phyloP scores from a whole-genome alignment of 108 stramenopile species.

The Pseudonitzschia multiseries region DNA sequence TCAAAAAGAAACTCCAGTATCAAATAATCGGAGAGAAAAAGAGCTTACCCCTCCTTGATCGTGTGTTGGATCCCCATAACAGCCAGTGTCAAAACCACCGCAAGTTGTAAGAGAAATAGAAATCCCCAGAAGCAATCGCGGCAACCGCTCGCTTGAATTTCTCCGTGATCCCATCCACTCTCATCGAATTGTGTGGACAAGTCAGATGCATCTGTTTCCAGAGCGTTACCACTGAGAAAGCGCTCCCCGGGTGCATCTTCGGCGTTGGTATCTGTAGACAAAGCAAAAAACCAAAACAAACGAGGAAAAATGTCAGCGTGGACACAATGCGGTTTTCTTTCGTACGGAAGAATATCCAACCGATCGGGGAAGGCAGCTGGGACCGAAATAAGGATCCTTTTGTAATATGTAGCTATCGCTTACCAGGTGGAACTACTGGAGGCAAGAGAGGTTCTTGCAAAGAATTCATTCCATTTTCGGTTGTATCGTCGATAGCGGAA shows the following conservation, averaged over 20 bases:
- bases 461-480: neutral
- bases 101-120: conserved; percentile 25
- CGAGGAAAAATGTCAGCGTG: neutral
- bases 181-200: conserved; percentile 13
- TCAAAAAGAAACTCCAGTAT: neutral
- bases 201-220: neutral
- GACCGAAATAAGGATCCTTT: neutral
- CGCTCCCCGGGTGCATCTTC: neutral
- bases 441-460: conserved; percentile 18
- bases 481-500: neutral
- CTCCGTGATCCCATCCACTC: conserved; percentile 34
- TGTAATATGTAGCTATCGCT: neutral
- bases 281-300: neutral
- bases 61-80: conserved; percentile 15
- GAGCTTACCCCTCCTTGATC: conserved; percentile 8
- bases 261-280: neutral
- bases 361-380: neutral
- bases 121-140: conserved; percentile 29
- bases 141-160: conserved; percentile 3
- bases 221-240: neutral
- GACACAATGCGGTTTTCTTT: neutral
- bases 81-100: conserved; percentile 1
- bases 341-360: neutral
- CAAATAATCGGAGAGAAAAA: too few relatives aligned
- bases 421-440: neutral